Evolutionary conservation across 345 rosid species (phyloP), one percentile per base, ranked within the genome.

Genomic region (Acer yangbiense): DNA sequence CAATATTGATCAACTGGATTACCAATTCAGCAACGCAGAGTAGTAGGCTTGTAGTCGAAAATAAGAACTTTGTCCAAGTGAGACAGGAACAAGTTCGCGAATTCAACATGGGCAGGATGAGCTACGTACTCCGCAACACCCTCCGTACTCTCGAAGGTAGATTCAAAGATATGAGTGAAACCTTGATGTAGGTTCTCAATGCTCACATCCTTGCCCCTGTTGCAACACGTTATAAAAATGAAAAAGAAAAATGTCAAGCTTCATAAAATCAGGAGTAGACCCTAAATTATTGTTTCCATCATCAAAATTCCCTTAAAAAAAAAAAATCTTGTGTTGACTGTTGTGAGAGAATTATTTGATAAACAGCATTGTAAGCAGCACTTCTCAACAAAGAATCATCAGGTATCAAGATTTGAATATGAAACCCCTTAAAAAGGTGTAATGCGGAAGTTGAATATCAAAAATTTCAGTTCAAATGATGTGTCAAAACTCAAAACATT

Each of bases 121-220:
- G 82, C 74, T 67, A 88, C 3, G 72, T 95, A 95, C 81, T 93
- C 95, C 0, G 91, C 90, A 64, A 93, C 35, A 18, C 84, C 98
- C 71, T 89, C 91, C 0, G 79, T 88, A 78, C 89, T 90, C 82
- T 93, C 98, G 65, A 95, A 95, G 6, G 88, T 87, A 25, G 94
- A 88, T 73, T 87, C 89, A 58, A 95, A 93, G 55, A 95, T 67
- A 68, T 95, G 98, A 3, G 95, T 93, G 88, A 85, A 95, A 13
- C 95, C 98, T 78, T 87, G 97, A 65, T 93, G 93, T 87, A 88
- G 8, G 75, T 93, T 93, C 91, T 91, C 95, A 50, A 76, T 48
- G 79, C 98, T 91, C 84, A 94, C 90, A 86, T 92, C 93, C 58
- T 75, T 86, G 9, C 96, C 97, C 98, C 97, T 92, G 83, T 35